A percentile compares a stretch with the other conserved stretches of the same genome.
phyloP scores from a whole-genome alignment of 192 early-diverging fungal species.

The Entomortierella parvispora region DNA sequence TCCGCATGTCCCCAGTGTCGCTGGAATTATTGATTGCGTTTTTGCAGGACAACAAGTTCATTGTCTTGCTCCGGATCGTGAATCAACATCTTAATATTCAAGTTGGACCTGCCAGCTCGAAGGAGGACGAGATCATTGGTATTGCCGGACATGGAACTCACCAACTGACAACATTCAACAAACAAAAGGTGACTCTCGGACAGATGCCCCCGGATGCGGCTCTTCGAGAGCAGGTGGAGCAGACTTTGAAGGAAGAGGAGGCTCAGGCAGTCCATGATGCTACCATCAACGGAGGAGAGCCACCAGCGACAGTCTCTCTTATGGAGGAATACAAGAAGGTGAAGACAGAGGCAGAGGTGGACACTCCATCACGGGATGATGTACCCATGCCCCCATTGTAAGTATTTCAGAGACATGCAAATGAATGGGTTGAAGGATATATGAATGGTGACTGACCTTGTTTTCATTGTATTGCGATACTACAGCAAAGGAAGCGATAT shows the following conservation, averaged over 20 bases:
- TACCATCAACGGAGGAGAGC: slow-evolving; percentile 19
- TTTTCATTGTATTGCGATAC: neutral
- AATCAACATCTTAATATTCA: slow-evolving; percentile 92
- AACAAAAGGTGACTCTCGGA: slow-evolving; percentile 81
- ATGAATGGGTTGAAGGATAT: no score
- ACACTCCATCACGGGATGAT: slow-evolving; percentile 67
- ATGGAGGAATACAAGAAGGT: slow-evolving; percentile 67
- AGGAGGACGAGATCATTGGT: slow-evolving; percentile 73
- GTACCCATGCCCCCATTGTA: slow-evolving; percentile 81
- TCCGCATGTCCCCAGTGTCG: slow-evolving; percentile 87
- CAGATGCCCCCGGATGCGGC: slow-evolving; percentile 73
- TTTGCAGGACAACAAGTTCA: slow-evolving; percentile 92
- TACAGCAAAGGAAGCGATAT: slow-evolving; percentile 83
- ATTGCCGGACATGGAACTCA: slow-evolving; percentile 75
- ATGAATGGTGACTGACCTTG: neutral
- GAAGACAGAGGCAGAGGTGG: slow-evolving; percentile 68
- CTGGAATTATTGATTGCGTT: slow-evolving; percentile 91
- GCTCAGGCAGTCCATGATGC: slow-evolving; percentile 19
- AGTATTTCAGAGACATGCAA: slow-evolving; percentile 5
- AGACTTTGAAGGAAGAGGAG: slow-evolving; percentile 76
- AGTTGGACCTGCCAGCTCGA: slow-evolving; percentile 40
- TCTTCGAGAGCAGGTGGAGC: slow-evolving; percentile 86
- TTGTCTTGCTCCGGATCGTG: slow-evolving; percentile 87
- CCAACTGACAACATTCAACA: slow-evolving; percentile 84
- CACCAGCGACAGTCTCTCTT: slow-evolving; percentile 46